Evolutionary conservation across 768 basidiomycete genomes (phyloP).

Genomic region (Rhodotorula graminis): DNA sequence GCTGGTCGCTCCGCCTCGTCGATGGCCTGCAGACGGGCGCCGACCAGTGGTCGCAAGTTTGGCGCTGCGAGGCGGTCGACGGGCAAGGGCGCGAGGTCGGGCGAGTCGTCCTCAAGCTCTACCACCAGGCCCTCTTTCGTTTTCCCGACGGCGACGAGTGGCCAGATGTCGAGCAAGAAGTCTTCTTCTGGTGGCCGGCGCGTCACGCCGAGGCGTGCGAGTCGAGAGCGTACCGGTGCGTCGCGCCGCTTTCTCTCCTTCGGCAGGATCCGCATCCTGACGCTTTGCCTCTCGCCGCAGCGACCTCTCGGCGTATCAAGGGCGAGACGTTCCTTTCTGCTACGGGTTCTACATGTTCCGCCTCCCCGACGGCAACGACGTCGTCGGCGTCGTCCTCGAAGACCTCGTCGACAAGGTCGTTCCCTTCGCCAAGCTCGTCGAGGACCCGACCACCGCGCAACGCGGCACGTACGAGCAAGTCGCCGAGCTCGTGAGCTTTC

Average conservation of each 20-base stretch:
- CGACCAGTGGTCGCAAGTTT: conserved; percentile 1
- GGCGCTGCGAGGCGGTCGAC: not conserved
- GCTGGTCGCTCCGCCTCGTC: conserved; percentile 6
- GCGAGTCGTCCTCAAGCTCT: conserved; percentile 11
- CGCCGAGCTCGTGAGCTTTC: too few species aligned
- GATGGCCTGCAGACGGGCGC: not conserved
- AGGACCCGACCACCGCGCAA: too few species aligned
- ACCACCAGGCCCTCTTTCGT: not conserved
- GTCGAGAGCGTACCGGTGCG: not conserved
- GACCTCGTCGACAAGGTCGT: not conserved
- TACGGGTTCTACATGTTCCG: conserved; percentile 20
- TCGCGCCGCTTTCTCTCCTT: not conserved
- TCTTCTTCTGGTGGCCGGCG: not conserved
- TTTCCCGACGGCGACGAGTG: not conserved
- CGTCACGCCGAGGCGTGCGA: not conserved
- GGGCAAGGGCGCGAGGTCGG: not conserved
- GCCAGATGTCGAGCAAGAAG: not conserved
- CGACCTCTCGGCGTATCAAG: not conserved
- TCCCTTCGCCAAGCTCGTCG: too few species aligned
- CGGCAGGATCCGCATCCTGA: not conserved
- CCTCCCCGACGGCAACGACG: not conserved
- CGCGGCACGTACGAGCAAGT: too few species aligned
- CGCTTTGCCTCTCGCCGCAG: not conserved
- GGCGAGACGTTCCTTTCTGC: conserved; percentile 16
- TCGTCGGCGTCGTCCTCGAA: conserved; percentile 17